Percentiles rank a stretch among this genome's conserved stretches.
phyloP scores from a whole-genome alignment of 176 grass and related monocot genomes.

The Oryza coarctata region DNA sequence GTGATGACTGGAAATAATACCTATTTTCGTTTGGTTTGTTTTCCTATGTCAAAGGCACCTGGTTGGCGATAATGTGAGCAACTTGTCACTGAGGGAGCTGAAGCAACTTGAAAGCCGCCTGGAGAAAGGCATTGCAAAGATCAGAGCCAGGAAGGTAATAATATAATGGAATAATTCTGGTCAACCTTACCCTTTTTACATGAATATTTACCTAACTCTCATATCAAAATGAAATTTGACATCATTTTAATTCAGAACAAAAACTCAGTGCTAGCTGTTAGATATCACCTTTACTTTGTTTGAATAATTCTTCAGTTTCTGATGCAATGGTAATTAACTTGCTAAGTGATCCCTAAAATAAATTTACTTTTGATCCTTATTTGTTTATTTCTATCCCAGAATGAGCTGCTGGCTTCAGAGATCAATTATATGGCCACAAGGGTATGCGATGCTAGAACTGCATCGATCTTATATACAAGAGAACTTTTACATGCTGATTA shows the following conservation, averaged over 20 bases:
- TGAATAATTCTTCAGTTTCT: slow-evolving; percentile 19
- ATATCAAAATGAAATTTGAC: not conserved
- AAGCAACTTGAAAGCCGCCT: slow-evolving; percentile 75
- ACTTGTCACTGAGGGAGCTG: slow-evolving; percentile 64
- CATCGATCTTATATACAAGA: not conserved
- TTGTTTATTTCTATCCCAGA: slow-evolving; percentile 34
- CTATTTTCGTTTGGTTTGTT: not conserved
- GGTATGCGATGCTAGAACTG: slow-evolving; percentile 31
- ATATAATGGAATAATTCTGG: not conserved
- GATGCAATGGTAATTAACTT: not conserved
- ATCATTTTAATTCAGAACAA: not conserved
- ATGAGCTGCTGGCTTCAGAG: slow-evolving; percentile 63
- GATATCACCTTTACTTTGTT: not conserved
- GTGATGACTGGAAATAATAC: not conserved
- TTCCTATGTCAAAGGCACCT: slow-evolving; percentile 51
- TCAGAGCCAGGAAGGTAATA: slow-evolving; percentile 72
- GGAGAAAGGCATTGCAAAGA: slow-evolving; percentile 75
- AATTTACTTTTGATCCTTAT: not conserved
- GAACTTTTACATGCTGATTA: not conserved
- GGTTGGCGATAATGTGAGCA: slow-evolving; percentile 54
- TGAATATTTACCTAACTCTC: not conserved
- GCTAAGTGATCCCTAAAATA: not conserved
- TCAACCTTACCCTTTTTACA: not conserved
- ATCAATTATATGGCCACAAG: slow-evolving; percentile 69
- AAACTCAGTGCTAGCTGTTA: not conserved